Evolutionary conservation across 495 filamentous ascomycete species (phyloP), one percentile per base, ranked within the genome.

Genomic region (Penicillium mononematosum): DNA sequence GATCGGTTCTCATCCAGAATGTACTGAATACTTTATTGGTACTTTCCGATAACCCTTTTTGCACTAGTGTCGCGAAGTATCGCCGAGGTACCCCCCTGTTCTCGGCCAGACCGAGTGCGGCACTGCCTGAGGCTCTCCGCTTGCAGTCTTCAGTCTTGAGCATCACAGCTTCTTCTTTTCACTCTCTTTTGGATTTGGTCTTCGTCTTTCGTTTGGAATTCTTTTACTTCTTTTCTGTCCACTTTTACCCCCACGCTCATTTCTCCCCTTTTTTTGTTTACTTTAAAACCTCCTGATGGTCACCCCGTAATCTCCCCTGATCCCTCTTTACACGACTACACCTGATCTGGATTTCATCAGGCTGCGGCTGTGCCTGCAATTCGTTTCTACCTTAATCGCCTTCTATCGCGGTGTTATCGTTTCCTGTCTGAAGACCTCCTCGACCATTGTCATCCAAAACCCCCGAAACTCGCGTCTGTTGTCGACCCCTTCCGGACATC

Each of bases 341-440:
- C 69, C 57, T 70, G 64, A 68, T 72, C 65, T 69, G 62, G 62
- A 44, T 59, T 61, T 68, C 54, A 62, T 62, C 73, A 62, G 57
- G 59, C 58, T 58, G 61, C 59, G 64, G 64, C 66, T 64, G 64
- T 58, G 66, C 64, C 64, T 67, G 64, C 66, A 62, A 49, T 67
- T 58, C 44, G n/a, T 43, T 65, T 65, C 53, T 56, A 56, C 56
- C 31, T 69, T 62, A 50, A 59, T 70, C 50, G 50, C 56, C 47
- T 61, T 41, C 34, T 29, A 42, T 31, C 31, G 25, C 6, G 16
- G 49, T 59, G 38, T 62, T 70, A 50, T 53, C 56, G 50, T 62
- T 53, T 27, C 50, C 42, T 46, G 50, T 17, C 36, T 39, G 16
- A 4, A 34, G 11, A 25, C 24, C 10, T 2, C 6, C 6, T 17